These are phyloP conservation scores for Karstenula rhodostoma DNA, from an alignment of 2,329 filamentous ascomycete species.

Conservation along the genomic window DNA sequence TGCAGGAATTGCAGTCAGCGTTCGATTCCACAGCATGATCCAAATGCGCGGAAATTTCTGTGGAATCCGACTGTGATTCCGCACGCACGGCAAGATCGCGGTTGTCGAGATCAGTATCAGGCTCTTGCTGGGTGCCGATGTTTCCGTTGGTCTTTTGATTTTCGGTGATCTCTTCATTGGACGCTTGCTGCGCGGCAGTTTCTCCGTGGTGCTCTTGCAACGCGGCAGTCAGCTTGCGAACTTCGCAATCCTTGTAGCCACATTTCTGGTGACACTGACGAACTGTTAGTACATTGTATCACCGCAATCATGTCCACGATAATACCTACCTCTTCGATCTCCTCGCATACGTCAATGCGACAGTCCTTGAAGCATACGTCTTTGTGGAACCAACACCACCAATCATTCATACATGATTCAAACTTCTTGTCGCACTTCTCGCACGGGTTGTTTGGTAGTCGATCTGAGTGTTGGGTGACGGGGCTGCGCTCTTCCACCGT, in stretches of 20 bases:
- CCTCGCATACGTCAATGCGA: not conserved
- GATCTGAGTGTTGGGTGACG: no score
- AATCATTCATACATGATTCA: not conserved
- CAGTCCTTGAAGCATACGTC: not conserved
- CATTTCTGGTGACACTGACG: not conserved
- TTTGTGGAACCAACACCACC: not conserved
- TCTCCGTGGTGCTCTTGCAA: not conserved
- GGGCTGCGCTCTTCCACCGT: not conserved
- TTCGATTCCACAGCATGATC: not conserved
- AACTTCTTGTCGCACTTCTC: no score
- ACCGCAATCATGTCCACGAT: not conserved
- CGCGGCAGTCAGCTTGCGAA: no score
- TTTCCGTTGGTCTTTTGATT: not conserved
- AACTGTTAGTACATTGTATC: not conserved
- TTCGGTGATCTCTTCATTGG: not conserved
- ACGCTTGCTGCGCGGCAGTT: not conserved
- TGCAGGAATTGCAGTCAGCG: not conserved
- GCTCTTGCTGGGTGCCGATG: no score
- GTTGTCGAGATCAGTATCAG: not conserved
- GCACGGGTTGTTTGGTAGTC: no score
- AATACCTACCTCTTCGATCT: not conserved
- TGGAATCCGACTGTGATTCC: not conserved
- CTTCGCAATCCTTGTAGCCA: not conserved
- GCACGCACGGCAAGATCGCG: no score
- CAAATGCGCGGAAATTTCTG: not conserved